A percentile compares a stretch with the other conserved stretches of the same genome.
Conservation (phyloP, 768 basidiomycete species). For the Symmetrospora coprosmae region DNA sequence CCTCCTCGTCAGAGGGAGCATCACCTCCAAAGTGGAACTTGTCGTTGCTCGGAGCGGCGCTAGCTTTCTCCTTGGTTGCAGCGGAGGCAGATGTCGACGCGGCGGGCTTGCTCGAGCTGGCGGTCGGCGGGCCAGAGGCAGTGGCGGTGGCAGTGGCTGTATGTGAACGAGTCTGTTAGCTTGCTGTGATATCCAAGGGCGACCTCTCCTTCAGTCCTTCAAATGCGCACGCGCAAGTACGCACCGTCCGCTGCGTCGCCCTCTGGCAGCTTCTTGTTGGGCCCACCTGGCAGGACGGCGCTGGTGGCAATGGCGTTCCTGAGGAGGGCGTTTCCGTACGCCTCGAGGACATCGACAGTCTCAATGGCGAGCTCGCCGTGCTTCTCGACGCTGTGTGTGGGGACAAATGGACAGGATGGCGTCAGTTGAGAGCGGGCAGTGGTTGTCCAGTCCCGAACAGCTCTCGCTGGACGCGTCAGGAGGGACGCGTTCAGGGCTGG, state of each 20-base stretch:
- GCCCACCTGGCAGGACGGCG: constrained; percentile 69
- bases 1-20: constrained; percentile 45
- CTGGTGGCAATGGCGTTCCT: constrained; percentile 79
- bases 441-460: too few relatives aligned
- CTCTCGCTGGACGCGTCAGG: too few relatives aligned
- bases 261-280: background rate
- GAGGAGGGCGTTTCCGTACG: constrained; percentile 81
- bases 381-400: constrained; percentile 49
- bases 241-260: background rate
- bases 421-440: too few relatives aligned
- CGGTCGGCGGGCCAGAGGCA: background rate
- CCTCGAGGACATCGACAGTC: constrained; percentile 72
- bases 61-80: background rate
- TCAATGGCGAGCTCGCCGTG: constrained; percentile 68
- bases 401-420: background rate
- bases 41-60: constrained; percentile 41
- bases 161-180: too few relatives aligned
- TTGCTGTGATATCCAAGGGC: too few relatives aligned
- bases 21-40: constrained; percentile 72
- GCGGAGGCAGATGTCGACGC: too few relatives aligned
- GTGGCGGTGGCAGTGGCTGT: constrained; percentile 24
- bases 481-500: too few relatives aligned
- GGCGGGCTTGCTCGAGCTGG: background rate
- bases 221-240: too few relatives aligned
- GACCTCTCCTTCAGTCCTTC: too few relatives aligned